Conservation (phyloP, 345 rosid species). For the Populus deltoides region DNA sequence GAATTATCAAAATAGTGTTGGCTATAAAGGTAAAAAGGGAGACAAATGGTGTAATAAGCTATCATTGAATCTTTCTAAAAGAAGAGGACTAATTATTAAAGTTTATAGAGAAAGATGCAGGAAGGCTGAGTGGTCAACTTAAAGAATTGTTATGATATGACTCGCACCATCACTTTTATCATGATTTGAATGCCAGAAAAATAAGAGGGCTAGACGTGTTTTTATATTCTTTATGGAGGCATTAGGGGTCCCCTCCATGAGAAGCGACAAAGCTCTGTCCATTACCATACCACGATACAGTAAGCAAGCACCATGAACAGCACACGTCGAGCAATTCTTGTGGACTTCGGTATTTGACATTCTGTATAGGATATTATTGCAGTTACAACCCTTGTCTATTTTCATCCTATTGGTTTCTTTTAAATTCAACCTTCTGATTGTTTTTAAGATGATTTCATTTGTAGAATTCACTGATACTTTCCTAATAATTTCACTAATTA, state of each 20-base stretch:
- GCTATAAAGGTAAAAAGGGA: not conserved
- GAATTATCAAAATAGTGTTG: conserved; percentile 1
- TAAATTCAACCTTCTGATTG: not conserved
- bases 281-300: not conserved
- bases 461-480: not conserved
- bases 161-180: conserved; percentile 15
- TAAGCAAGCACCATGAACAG: not conserved
- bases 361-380: not conserved
- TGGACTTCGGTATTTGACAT: not conserved
- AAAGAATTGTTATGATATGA: conserved; percentile 29
- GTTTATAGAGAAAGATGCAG: not conserved
- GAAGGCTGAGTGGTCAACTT: conserved; percentile 33
- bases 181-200: conserved; percentile 19
- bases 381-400: not conserved
- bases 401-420: not conserved
- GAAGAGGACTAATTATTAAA: not conserved
- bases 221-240: not conserved
- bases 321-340: not conserved
- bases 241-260: not conserved
- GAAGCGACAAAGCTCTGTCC: not conserved
- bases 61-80: conserved; percentile 8
- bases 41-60: conserved; percentile 6
- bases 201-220: conserved; percentile 12
- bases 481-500: not conserved
- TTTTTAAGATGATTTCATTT: not conserved